These are phyloP conservation scores for Picochlorum sp. DNA, from an alignment of 139 green algal species.

Conservation along the genomic window DNA sequence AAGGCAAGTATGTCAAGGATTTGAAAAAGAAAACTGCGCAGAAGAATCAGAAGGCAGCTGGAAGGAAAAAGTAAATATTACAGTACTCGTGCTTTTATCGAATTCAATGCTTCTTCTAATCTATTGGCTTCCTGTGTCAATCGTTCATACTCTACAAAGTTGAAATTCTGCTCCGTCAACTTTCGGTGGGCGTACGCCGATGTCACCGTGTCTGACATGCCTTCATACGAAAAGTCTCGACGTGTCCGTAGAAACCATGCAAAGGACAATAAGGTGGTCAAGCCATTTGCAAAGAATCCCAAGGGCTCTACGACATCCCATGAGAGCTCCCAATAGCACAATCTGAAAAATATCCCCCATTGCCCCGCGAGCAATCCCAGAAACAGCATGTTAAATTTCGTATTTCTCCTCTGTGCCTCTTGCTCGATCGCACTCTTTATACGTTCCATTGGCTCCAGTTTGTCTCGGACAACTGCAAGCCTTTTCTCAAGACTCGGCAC, in stretches of 20 bases:
- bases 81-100: conserved; percentile 6
- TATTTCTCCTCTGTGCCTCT: not conserved
- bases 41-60: not conserved
- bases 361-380: conserved; percentile 14
- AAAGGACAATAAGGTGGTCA: conserved; percentile 9
- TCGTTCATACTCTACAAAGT: conserved; percentile 9
- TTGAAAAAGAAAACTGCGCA: not conserved
- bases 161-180: conserved; percentile 8
- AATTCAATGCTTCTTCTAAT: conserved; percentile 10
- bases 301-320: conserved; percentile 46
- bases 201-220: conserved; percentile 10
- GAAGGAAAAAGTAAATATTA: conserved; percentile 2
- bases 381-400: conserved; percentile 10
- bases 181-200: conserved; percentile 4
- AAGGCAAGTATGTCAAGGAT: not conserved
- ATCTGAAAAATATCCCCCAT: conserved; percentile 27
- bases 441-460: conserved; percentile 19
- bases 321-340: conserved; percentile 45
- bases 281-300: conserved; percentile 17
- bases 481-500: conserved; percentile 3
- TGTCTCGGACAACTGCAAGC: conserved; percentile 11
- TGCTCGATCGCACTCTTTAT: not conserved
- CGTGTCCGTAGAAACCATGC: conserved; percentile 13
- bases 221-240: conserved; percentile 13
- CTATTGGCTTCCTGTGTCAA: conserved; percentile 11